Percentiles rank a stretch among this genome's conserved stretches.
phyloP scores from a whole-genome alignment of 2,329 filamentous ascomycete species.

The Phialocephala subalpina region DNA sequence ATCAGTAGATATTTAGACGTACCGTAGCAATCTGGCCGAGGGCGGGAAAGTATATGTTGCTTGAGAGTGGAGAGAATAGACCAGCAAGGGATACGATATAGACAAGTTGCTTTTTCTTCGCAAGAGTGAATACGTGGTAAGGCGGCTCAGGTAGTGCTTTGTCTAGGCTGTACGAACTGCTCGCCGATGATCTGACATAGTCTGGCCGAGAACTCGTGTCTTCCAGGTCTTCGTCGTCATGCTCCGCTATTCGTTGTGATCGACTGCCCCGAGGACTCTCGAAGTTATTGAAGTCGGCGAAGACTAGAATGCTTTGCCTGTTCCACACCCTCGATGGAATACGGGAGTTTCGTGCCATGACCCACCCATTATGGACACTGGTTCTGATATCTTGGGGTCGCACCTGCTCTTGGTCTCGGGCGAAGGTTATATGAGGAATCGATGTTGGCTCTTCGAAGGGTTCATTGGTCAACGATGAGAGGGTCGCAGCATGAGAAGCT shows the following conservation, averaged over 20 bases:
- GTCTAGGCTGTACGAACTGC: slow-evolving; percentile 21
- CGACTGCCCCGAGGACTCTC: slow-evolving; percentile 27
- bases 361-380: too few relatives aligned
- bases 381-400: too few relatives aligned
- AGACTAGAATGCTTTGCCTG: slow-evolving; percentile 29
- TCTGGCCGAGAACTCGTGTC: background rate
- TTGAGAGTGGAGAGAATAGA: slow-evolving; percentile 60
- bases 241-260: slow-evolving; percentile 10
- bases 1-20: slow-evolving; percentile 2
- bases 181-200: slow-evolving; percentile 3
- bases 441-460: background rate
- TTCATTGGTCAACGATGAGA: slow-evolving; percentile 22
- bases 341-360: too few relatives aligned
- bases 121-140: slow-evolving; percentile 48
- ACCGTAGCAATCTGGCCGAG: slow-evolving; percentile 49
- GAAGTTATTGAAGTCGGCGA: slow-evolving; percentile 32
- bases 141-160: slow-evolving; percentile 34
- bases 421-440: slow-evolving; percentile 7
- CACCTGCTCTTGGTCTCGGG: too few relatives aligned
- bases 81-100: slow-evolving; percentile 58
- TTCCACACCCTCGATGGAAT: slow-evolving; percentile 18
- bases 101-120: slow-evolving; percentile 55
- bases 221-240: background rate
- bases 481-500: slow-evolving; percentile 14
- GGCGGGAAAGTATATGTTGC: slow-evolving; percentile 59